These are phyloP conservation scores for Blastobotrys chiropterorum DNA, from an alignment of 805 yeast species.

Conservation along the genomic window DNA sequence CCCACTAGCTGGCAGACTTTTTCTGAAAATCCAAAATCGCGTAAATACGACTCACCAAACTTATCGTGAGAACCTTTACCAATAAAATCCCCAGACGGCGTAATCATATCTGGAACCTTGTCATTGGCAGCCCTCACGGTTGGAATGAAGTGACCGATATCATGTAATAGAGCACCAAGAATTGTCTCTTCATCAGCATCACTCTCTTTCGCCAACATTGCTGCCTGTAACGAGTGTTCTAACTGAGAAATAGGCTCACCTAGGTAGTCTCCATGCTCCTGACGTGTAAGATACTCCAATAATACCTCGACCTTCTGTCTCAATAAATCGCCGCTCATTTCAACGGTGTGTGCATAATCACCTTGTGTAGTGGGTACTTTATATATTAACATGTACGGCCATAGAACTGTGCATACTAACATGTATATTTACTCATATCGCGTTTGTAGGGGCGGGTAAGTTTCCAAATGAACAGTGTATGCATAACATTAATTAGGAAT, in stretches of 20 bases:
- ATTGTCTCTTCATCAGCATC: slow-evolving; percentile 13
- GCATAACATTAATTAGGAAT: no score
- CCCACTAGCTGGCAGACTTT: slow-evolving; percentile 16
- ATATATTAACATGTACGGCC: no score
- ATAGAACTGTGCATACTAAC: no score
- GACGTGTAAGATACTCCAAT: slow-evolving; percentile 8
- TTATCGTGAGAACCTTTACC: slow-evolving; percentile 11
- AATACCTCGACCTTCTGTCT: slow-evolving; percentile 7
- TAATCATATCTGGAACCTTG: slow-evolving; percentile 9
- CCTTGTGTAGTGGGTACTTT: not conserved
- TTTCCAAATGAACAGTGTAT: not conserved
- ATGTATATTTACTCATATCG: not conserved
- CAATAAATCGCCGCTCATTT: no score
- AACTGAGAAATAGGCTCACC: slow-evolving; percentile 15
- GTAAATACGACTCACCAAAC: slow-evolving; percentile 11
- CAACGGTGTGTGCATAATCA: not conserved
- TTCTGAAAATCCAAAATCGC: slow-evolving; percentile 14
- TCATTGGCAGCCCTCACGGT: not conserved
- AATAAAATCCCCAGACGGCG: slow-evolving; percentile 6
- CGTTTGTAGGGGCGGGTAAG: not conserved
- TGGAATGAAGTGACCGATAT: slow-evolving; percentile 12
- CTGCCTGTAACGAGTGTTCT: slow-evolving; percentile 13
- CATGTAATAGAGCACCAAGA: slow-evolving; percentile 12
- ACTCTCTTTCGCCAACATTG: slow-evolving; percentile 10
- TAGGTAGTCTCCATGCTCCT: slow-evolving; percentile 13